phyloP scores from a whole-genome alignment of 768 basidiomycete species.

The Exidia glandulosa region DNA sequence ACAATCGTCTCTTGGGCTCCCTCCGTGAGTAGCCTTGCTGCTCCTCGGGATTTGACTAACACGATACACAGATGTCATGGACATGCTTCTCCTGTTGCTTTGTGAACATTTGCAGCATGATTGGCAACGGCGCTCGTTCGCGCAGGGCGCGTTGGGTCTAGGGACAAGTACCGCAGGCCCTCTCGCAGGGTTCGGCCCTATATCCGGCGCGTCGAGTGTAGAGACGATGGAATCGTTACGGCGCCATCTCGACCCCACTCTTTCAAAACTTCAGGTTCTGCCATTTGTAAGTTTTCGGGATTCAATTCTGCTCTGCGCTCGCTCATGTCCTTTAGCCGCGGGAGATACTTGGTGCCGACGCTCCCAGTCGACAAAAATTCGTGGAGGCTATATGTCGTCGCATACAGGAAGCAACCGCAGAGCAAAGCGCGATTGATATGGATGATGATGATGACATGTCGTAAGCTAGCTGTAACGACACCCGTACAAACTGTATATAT shows the following conservation, averaged over 20 bases:
- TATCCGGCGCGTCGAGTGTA: constrained; percentile 33
- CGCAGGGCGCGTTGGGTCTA: constrained; percentile 28
- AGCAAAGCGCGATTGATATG: neutral
- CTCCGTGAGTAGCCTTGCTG: constrained; percentile 34
- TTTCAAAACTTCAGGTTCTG: constrained; percentile 43
- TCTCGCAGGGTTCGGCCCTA: constrained; percentile 3
- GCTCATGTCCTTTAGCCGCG: constrained; percentile 9
- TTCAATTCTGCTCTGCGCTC: constrained; percentile 6
- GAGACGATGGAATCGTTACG: constrained; percentile 38
- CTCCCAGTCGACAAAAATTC: constrained; percentile 52
- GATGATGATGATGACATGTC: neutral
- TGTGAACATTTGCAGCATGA: constrained; percentile 76
- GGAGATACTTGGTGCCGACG: constrained; percentile 36
- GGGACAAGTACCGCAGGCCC: constrained; percentile 32
- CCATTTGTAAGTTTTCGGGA: constrained; percentile 31
- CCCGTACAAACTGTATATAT: no score
- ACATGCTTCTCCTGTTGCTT: constrained; percentile 68
- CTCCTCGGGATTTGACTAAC: neutral
- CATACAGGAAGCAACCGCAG: constrained; percentile 35
- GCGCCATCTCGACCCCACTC: constrained; percentile 39
- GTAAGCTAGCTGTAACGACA: no score
- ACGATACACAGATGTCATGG: constrained; percentile 41
- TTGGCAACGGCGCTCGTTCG: constrained; percentile 12
- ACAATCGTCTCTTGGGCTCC: constrained; percentile 38
- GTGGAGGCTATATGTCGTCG: constrained; percentile 67